Base-by-base conservation (phyloP, 2,329 filamentous ascomycete genomes). In the Ceratocystis colombiana region DNA sequence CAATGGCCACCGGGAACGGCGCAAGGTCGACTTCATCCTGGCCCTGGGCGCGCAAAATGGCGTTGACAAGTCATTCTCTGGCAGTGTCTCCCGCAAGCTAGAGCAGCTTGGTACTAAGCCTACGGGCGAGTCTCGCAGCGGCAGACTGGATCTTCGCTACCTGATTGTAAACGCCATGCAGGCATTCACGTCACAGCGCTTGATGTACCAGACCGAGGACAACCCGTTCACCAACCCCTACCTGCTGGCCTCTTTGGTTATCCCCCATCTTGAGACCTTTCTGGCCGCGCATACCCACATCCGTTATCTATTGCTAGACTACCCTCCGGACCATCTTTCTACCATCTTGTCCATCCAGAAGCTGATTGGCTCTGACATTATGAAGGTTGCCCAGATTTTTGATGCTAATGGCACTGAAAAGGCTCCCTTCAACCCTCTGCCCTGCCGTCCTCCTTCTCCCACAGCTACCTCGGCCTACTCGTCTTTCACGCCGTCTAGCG, bases 91-190 rank as follows among this genome's bases (percentile, higher is more conserved):
- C 2, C 77, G 78, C 0, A 79, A 79, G 65, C 72, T 87, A 10
- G 83, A 86, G 70, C 80, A 77, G 65, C 73, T 86, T 3, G 84
- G 83, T 0, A 76, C 73, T 5, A 81, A 81, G 67, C 73, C 77
- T 0, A 79, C 75, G 61, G 80, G 81, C 0, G 71, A 77, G 8
- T 80, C 77, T 20, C 78, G 80, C 48, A 84, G 80, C 67, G 83
- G 81, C 17, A 78, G 80, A 46, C 72, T 87, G n/a, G 82, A 86
- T 71, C 75, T 87, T 37, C 79, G 84, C 69, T 86, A 84, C 70
- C 76, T 87, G 62, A 80, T 86, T 65, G 79, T 79, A 69, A 84
- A 79, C 69, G 82, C 81, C 3, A 83, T 86, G 79, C 83, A 86
- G 71, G 76, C 78, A 0, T 82, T 81, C 69, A 82, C 79, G 4